Evolutionary conservation across 352 stramenopile species (phyloP).

Genomic region (Elongisporangium anandrum): DNA sequence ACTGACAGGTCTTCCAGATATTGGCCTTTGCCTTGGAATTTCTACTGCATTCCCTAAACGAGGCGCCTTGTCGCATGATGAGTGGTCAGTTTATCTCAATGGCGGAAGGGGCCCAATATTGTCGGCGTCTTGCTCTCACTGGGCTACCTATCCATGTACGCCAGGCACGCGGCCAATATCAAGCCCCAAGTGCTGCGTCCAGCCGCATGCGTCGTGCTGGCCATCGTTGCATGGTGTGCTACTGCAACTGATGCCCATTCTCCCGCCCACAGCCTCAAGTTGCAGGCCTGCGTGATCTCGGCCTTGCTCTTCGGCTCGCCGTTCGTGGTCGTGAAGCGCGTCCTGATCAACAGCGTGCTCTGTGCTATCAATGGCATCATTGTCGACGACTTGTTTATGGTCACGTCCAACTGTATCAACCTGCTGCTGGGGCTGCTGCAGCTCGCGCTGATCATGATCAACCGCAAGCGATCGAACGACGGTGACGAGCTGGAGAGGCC

Average conservation of each 20-base stretch:
- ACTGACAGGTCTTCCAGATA: too few relatives aligned
- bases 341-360: conserved; percentile 41
- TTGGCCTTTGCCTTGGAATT: too few relatives aligned
- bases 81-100: too few relatives aligned
- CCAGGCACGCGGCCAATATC: conserved; percentile 11
- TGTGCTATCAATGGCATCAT: conserved; percentile 56
- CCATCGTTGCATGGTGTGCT: conserved; percentile 7
- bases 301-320: conserved; percentile 44
- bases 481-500: too few relatives aligned
- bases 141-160: conserved; percentile 46
- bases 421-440: conserved; percentile 49
- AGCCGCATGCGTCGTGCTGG: conserved; percentile 6
- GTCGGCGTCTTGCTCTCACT: conserved; percentile 32
- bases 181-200: conserved; percentile 18
- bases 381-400: conserved; percentile 43
- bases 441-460: conserved; percentile 46
- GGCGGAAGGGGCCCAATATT: too few relatives aligned
- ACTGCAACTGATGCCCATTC: too few relatives aligned
- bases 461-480: conserved; percentile 4
- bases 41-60: too few relatives aligned
- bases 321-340: conserved; percentile 38
- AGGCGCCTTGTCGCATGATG: too few relatives aligned
- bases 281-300: too few relatives aligned
- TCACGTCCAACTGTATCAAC: conserved; percentile 56
- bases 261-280: too few relatives aligned